These are phyloP conservation scores for Sporisorium reilianum DNA, from an alignment of 1,284 basidiomycete genomes.

Conservation along the genomic window DNA sequence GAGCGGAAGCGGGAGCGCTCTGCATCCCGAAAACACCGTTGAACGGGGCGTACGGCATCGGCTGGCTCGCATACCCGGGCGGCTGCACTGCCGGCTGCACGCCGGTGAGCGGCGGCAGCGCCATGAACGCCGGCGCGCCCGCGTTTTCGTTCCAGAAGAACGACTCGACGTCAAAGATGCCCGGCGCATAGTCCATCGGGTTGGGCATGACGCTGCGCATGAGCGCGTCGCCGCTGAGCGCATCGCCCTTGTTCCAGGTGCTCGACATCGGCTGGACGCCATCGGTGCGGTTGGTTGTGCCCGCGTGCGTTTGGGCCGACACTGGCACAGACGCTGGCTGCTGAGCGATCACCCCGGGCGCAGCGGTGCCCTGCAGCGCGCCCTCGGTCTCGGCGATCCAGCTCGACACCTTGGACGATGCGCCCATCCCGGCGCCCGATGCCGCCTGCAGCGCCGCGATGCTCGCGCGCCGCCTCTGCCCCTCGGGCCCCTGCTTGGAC, in stretches of 20 bases:
- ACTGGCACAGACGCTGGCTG: too few species aligned
- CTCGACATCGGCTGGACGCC: too few species aligned
- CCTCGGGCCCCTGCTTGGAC: constrained; percentile 27
- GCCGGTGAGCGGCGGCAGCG: not conserved
- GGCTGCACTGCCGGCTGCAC: not conserved
- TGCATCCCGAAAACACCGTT: constrained; percentile 9
- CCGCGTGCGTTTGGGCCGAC: too few species aligned
- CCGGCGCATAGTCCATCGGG: constrained; percentile 33
- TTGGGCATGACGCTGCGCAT: not conserved
- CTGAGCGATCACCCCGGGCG: too few species aligned
- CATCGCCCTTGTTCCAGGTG: constrained; percentile 7
- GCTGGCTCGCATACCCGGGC: not conserved
- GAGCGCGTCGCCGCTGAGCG: not conserved
- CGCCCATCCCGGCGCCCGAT: constrained; percentile 7
- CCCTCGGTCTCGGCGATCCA: constrained; percentile 52
- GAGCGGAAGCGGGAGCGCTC: not conserved
- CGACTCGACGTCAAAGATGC: constrained; percentile 57
- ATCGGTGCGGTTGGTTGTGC: too few species aligned
- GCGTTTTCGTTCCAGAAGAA: constrained; percentile 63
- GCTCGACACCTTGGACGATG: constrained; percentile 29
- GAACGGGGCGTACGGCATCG: constrained; percentile 6
- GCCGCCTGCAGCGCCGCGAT: constrained; percentile 31
- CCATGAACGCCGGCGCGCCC: constrained; percentile 23
- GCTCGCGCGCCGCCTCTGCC: constrained; percentile 20
- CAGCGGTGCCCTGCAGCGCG: constrained; percentile 27